These are phyloP conservation scores for Citrus australasica DNA, from an alignment of 345 rosid genomes.

Conservation along the genomic window DNA sequence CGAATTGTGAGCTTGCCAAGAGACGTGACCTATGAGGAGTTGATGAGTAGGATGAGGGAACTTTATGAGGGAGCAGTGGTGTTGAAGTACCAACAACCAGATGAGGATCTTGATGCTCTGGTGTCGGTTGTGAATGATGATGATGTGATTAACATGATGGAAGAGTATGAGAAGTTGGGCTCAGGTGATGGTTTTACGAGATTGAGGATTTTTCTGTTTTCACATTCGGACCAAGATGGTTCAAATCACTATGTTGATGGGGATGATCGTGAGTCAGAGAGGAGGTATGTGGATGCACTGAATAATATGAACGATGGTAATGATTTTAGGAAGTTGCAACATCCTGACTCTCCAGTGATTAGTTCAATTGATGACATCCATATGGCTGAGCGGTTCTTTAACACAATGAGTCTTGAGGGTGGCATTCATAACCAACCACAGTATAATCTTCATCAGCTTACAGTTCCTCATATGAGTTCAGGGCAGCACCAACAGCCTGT, in stretches of 20 bases:
- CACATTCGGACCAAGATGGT: conserved; percentile 65
- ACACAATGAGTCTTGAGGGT: conserved; percentile 51
- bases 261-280: conserved; percentile 80
- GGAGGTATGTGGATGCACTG: conserved; percentile 93
- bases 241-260: conserved; percentile 61
- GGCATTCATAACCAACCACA: conserved; percentile 57
- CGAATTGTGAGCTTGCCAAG: conserved; percentile 71
- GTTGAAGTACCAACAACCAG: conserved; percentile 95
- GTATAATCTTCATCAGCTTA: conserved; percentile 50
- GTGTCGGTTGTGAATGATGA: conserved; percentile 96
- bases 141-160: conserved; percentile 95
- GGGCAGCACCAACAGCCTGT: conserved; percentile 42
- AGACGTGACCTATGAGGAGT: conserved; percentile 69
- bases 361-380: conserved; percentile 28
- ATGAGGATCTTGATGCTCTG: conserved; percentile 98
- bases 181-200: conserved; percentile 88
- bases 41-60: conserved; percentile 84
- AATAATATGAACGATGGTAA: conserved; percentile 74
- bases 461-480: conserved; percentile 39
- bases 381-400: conserved; percentile 37
- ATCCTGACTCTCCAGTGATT: conserved; percentile 42
- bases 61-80: conserved; percentile 71
- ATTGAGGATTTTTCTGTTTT: conserved; percentile 88
- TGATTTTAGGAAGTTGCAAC: conserved; percentile 56
- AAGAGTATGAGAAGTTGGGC: conserved; percentile 92